Evolutionary conservation across 805 yeast species (phyloP), one percentile per base, ranked within the genome.

Genomic region (Wickerhamomyces sydowiorum): DNA sequence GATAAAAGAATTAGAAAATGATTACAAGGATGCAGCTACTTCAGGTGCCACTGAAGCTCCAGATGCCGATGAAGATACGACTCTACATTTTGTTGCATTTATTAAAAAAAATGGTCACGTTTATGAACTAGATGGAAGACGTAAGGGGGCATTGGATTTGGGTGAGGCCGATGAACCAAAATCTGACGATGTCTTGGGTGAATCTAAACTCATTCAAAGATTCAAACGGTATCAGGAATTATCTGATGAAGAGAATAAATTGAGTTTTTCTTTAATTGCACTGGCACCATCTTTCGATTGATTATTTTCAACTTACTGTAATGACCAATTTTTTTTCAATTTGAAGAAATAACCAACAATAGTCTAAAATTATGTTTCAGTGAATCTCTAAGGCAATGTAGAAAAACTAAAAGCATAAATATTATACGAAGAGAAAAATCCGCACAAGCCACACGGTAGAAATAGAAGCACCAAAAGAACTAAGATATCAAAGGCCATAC

Each of bases 61-160:
- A 9, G 59, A 64, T 10, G 78, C 83, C 8, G 73, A 68, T 2
- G 73, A 67, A 6, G 69, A 67, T 3, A 70, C 77, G 5, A 77
- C 80, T 41, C 67, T 82, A 43, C 99, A 91, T 64, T 91, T 86
- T 57, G 80, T 91, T 21, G 72, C 93, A 6, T 82, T 85, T 53
- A 69, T 85, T 10, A 79, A 75, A 52, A 63, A 65, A 12, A 72
- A 77, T 47, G 76, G 75, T 8, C 76, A 76, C 44, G 56, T 91
- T 18, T 86, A 78, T 54, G 98, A 91, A 62, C 70, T 91, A 28
- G 99, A 91, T 57, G 99, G 99, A 1, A 73, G 98, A 49, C 71
- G 95, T 49, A 62, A 62, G 28, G 93, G 96, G 0, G 88, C 96
- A 0, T 69, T 82, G 28, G 78, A 74, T 45, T 64, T 88, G 32